These are phyloP conservation scores for Collybia sordida DNA, from an alignment of 768 basidiomycete genomes.

Conservation along the genomic window DNA sequence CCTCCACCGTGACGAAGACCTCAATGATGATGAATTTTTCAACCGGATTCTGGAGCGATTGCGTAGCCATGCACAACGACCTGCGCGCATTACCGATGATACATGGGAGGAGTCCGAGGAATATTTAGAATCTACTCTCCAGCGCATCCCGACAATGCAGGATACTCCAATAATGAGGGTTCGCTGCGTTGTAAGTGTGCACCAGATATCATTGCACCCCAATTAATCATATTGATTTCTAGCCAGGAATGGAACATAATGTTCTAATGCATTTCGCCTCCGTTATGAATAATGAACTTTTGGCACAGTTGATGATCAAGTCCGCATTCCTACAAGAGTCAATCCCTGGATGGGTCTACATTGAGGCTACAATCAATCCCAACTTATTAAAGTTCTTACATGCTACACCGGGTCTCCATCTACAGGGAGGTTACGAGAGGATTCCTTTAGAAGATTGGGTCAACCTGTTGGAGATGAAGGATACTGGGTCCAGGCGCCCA, in stretches of 20 bases:
- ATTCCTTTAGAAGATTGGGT: neutral
- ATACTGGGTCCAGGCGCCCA: neutral
- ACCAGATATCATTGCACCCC: neutral
- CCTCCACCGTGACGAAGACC: neutral
- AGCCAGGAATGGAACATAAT: neutral
- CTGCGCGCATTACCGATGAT: neutral
- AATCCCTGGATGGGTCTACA: neutral
- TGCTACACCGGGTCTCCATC: neutral
- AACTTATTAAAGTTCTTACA: neutral
- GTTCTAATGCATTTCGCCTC: neutral
- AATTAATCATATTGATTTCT: neutral
- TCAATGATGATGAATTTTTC: neutral
- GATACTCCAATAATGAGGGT: conserved; percentile 1
- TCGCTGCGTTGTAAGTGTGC: neutral
- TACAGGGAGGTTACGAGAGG: neutral
- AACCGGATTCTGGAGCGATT: neutral
- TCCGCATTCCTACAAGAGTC: neutral
- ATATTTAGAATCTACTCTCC: neutral
- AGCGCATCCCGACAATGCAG: neutral
- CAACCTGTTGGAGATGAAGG: neutral
- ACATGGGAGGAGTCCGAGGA: neutral
- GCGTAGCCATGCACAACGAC: neutral
- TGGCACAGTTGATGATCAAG: neutral
- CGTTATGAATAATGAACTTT: neutral
- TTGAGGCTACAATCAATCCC: neutral